These are phyloP conservation scores for Alternaria rosae DNA, from an alignment of 2,329 filamentous ascomycete genomes.

Conservation along the genomic window DNA sequence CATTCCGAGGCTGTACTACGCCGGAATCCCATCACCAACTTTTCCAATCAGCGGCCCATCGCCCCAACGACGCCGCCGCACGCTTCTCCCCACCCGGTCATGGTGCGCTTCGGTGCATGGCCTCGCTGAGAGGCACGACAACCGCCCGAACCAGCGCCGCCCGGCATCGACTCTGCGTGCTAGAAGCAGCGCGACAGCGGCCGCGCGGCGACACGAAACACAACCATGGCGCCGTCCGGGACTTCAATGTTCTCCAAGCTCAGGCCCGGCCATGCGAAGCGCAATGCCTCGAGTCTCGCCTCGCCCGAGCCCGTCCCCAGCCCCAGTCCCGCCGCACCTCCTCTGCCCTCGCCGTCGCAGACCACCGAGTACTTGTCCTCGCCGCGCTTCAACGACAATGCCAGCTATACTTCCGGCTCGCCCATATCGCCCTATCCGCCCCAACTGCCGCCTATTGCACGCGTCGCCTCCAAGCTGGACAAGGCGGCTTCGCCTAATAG, in stretches of 20 bases:
- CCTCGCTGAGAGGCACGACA: constrained; percentile 46
- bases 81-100: constrained; percentile 20
- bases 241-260: constrained; percentile 52
- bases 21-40: constrained; percentile 26
- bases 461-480: constrained; percentile 46
- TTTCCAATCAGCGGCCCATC: constrained; percentile 11
- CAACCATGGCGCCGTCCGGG: constrained; percentile 49
- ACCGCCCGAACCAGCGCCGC: constrained; percentile 7
- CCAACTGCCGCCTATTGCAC: constrained; percentile 50
- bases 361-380: constrained; percentile 40
- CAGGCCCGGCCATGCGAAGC: constrained; percentile 48
- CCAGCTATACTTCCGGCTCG: constrained; percentile 39
- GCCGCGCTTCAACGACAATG: constrained; percentile 41
- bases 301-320: constrained; percentile 43
- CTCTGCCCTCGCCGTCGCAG: constrained; percentile 40
- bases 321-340: constrained; percentile 34
- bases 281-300: constrained; percentile 46
- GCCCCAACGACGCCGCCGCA: constrained; percentile 9
- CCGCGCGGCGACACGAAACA: constrained; percentile 21
- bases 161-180: constrained; percentile 8
- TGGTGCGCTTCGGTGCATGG: constrained; percentile 38
- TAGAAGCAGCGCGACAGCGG: constrained; percentile 25
- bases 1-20: constrained; percentile 31
- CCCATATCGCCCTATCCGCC: constrained; percentile 51
- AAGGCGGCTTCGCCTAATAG: constrained; percentile 21